Base-by-base conservation (phyloP, 2,329 filamentous ascomycete genomes). In the Diplodia scrobiculata region DNA sequence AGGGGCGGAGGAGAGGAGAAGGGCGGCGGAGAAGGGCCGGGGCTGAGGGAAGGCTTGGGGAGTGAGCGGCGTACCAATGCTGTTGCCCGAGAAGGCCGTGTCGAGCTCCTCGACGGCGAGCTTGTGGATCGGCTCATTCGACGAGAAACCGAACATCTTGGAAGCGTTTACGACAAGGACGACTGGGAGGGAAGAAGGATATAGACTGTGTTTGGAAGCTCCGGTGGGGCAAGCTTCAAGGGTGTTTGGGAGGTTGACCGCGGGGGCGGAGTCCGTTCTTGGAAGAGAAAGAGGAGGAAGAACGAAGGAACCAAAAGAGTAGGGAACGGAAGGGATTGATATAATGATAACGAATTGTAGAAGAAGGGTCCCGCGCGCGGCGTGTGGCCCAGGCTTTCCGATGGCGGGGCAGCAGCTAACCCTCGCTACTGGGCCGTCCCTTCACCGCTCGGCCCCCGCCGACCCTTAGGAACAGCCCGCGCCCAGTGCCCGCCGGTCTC, bases 131-230 rank as follows among this genome's bases (percentile, higher is more conserved):
- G 52, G 38, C 14, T 65, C 63, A 41, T 52, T 58, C 21, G 41
- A 48, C 21, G 51, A 54, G 47, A 65, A 65, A 38, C 63, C 63
- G 53, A 65, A 65, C 63, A 65, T 65, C 10, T 19, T 58, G 51
- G 2, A 29, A 25, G 29, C 19, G 48, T 63, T 25, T 34, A 25
- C 32, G 62, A 65, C 36, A 36, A 54, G 25, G 50, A 25, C 10
- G 5, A 34, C 3, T 13, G 17, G 29, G 13, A 64, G 19, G 19
- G 32, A 53, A 47, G 25, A 32, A 34, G 19, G 21, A 36, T 14
- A 36, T 25, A 25, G 25, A 25, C 25, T 25, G 3, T 25, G 25
- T 25, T 25, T 25, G 34, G 34, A 36, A 36, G 34, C 29, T 32
- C 29, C 5, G 29, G 3, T 9, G 7, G 29, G 29, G 29, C 29